Base-by-base conservation (phyloP, 2,329 filamentous ascomycete genomes). In the Emergomyces africanus region DNA sequence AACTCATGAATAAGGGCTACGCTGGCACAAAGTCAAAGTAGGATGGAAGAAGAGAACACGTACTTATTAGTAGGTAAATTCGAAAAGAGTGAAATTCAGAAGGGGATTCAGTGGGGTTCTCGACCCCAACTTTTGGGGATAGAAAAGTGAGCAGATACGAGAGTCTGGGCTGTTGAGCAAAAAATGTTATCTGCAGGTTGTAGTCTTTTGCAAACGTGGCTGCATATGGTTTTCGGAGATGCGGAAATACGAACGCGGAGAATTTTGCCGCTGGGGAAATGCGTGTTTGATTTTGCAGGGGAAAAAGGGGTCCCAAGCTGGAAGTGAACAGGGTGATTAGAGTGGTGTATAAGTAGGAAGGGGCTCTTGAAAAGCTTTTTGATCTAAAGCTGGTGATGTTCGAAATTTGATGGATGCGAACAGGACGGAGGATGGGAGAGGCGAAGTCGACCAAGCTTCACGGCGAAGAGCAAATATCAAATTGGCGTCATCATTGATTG, bases 41-140 rank as follows among this genome's bases (percentile, higher is more conserved):
- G 9, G 5, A 18, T n/a, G 28, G 18, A 20, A 50, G 48, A n/a
- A 57, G 48, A 33, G 1, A 44, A n/a, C n/a, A n/a, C 41, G 2
- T 41, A n/a, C 70, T 71, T 33, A 72, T 70, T 70, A 66, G 59
- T 48, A 73, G 33, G 18, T 28, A 0, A 70, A 67, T 49, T 69
- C 68, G 23, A 74, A 72, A 62, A 71, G 71, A 12, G 73, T 72
- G 20, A 67, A 67, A 20, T 39, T 30, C 15, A 14, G 37, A 48
- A 30, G 25, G 18, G 41, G 39, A 48, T 46, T 6, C 23, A n/a
- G 39, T 23, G 39, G 42, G 42, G 39, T n/a, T n/a, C 37, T 8
- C 42, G 41, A 10, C 42, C 42, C 54, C 51, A n/a, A n/a, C 1
- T 10, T 5, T 51, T 54, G 20, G n/a, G 28, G 4, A 5, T 35